These are phyloP conservation scores for Porcisia hertigi DNA, from an alignment of 208 protist species.

Conservation along the genomic window DNA sequence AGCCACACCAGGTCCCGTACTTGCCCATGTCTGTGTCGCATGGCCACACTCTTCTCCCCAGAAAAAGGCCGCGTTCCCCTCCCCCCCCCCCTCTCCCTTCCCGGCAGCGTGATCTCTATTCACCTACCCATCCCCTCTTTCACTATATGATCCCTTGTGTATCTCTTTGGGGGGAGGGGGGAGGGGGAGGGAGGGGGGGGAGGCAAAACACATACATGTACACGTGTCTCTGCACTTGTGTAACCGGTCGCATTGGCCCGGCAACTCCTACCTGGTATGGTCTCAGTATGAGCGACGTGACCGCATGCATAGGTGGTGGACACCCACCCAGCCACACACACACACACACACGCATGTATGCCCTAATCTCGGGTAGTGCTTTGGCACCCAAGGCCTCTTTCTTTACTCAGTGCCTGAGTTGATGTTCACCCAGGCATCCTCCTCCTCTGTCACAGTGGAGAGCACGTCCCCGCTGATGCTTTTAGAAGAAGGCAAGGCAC, in stretches of 20 bases:
- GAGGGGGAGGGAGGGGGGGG: no score
- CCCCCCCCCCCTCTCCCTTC: background rate
- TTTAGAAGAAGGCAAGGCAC: background rate
- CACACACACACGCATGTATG: background rate
- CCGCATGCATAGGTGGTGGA: background rate
- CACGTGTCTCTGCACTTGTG: background rate
- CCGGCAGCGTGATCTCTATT: background rate
- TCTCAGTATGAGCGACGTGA: background rate
- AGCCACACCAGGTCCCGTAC: no score
- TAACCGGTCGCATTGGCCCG: background rate
- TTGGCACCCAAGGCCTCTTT: background rate
- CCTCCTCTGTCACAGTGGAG: slow-evolving; percentile 22
- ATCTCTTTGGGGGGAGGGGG: no score
- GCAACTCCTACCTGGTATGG: background rate
- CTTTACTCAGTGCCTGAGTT: slow-evolving; percentile 7
- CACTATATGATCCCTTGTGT: no score
- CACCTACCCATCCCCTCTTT: background rate
- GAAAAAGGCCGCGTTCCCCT: no score
- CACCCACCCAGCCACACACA: background rate
- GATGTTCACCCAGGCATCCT: slow-evolving; percentile 28
- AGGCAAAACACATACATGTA: background rate
- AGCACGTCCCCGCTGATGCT: slow-evolving; percentile 9
- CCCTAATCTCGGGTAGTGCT: no score
- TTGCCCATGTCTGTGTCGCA: background rate
- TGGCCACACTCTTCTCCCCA: background rate